Conservation (phyloP, 2,329 filamentous ascomycete species). For the Fusarium sp. region DNA sequence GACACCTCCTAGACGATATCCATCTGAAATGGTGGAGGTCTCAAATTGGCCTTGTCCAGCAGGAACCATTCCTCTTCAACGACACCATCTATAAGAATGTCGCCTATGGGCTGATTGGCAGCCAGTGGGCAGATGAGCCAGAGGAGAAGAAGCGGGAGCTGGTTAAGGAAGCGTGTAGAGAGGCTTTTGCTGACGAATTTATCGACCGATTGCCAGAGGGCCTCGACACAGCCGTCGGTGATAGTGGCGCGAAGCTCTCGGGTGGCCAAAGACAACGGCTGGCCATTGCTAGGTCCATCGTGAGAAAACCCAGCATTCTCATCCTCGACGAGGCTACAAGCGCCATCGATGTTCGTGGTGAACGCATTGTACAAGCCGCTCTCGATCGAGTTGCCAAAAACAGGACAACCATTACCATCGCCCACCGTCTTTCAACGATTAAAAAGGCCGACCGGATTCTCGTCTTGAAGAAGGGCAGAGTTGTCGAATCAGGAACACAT, state of each 20-base stretch:
- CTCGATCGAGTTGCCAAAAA: slow-evolving; percentile 73
- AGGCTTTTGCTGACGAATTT: slow-evolving; percentile 80
- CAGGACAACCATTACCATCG: slow-evolving; percentile 81
- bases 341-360: slow-evolving; percentile 70
- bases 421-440: slow-evolving; percentile 82
- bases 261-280: slow-evolving; percentile 91
- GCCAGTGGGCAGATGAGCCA: slow-evolving; percentile 66
- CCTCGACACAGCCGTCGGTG: slow-evolving; percentile 83
- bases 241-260: slow-evolving; percentile 83
- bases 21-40: slow-evolving; percentile 76
- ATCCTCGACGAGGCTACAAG: slow-evolving; percentile 86
- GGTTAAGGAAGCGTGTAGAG: slow-evolving; percentile 75
- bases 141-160: slow-evolving; percentile 71
- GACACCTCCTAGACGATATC: slow-evolving; percentile 69
- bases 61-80: slow-evolving; percentile 79
- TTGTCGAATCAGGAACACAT: slow-evolving; percentile 84
- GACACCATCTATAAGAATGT: slow-evolving; percentile 76
- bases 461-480: slow-evolving; percentile 79
- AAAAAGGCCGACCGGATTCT: slow-evolving; percentile 85
- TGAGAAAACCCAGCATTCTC: slow-evolving; percentile 79
- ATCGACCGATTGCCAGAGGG: slow-evolving; percentile 77
- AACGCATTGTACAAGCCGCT: slow-evolving; percentile 75
- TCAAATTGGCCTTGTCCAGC: slow-evolving; percentile 77
- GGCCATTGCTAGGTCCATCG: slow-evolving; percentile 82
- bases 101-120: slow-evolving; percentile 69